Evolutionary conservation across 306 rosid genomes (phyloP).

Genomic region (Calophaca sinica): DNA sequence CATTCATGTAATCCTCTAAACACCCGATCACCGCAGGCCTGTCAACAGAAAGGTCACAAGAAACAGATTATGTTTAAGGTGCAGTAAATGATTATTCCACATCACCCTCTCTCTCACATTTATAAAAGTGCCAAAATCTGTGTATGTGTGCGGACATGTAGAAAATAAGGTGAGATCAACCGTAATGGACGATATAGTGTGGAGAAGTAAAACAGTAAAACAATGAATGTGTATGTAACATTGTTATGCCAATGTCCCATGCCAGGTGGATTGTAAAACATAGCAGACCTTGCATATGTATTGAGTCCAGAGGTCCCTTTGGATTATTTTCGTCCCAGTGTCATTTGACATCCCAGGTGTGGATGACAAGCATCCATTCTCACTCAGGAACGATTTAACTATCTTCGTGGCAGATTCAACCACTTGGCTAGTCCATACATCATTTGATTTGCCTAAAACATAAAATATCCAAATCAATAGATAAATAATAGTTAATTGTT

Average conservation of each 20-base stretch:
- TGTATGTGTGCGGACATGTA: background rate
- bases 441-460: slow-evolving; percentile 68
- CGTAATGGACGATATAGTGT: background rate
- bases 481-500: background rate
- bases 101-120: background rate
- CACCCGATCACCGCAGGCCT: slow-evolving; percentile 87
- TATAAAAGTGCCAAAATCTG: background rate
- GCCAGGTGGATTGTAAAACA: slow-evolving; percentile 22
- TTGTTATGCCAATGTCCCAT: background rate
- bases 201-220: slow-evolving; percentile 3
- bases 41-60: slow-evolving; percentile 35
- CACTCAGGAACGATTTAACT: slow-evolving; percentile 61
- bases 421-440: slow-evolving; percentile 69
- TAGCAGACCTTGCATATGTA: slow-evolving; percentile 77
- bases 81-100: background rate
- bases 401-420: slow-evolving; percentile 66
- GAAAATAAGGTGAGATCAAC: background rate
- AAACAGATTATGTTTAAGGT: background rate
- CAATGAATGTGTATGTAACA: background rate
- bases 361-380: slow-evolving; percentile 46
- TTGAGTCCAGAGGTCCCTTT: slow-evolving; percentile 91
- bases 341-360: slow-evolving; percentile 39
- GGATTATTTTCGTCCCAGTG: slow-evolving; percentile 51
- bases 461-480: slow-evolving; percentile 26
- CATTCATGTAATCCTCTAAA: slow-evolving; percentile 91